phyloP scores from a whole-genome alignment of 768 basidiomycete species.

The Panaeolus papilionaceus region DNA sequence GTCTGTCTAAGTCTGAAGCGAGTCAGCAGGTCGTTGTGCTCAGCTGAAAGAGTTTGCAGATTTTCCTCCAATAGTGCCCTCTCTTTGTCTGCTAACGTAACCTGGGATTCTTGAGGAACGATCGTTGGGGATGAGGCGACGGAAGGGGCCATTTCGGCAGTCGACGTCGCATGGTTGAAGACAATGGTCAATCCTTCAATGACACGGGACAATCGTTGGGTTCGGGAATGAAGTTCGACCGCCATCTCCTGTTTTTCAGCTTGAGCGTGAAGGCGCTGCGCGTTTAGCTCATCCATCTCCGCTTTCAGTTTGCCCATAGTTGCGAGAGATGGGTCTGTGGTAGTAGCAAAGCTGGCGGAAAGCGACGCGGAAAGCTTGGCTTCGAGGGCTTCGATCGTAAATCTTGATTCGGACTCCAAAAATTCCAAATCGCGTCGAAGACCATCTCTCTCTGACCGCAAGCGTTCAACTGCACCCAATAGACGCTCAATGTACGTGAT shows the following conservation, averaged over 20 bases:
- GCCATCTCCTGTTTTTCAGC: constrained; percentile 24
- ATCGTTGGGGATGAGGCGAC: not conserved
- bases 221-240: constrained; percentile 31
- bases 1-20: constrained; percentile 40
- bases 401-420: constrained; percentile 68
- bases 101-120: constrained; percentile 18
- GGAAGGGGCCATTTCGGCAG: not conserved
- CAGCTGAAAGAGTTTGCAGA: constrained; percentile 42
- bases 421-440: constrained; percentile 72
- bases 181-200: constrained; percentile 27
- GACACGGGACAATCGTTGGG: constrained; percentile 35
- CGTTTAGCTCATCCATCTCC: constrained; percentile 37
- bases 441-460: constrained; percentile 69
- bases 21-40: constrained; percentile 43
- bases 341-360: constrained; percentile 31
- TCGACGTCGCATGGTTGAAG: constrained; percentile 18
- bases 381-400: constrained; percentile 65
- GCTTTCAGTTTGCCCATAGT: constrained; percentile 33
- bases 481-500: constrained; percentile 59
- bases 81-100: constrained; percentile 28
- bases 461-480: constrained; percentile 66
- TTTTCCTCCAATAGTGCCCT: constrained; percentile 39
- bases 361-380: constrained; percentile 42
- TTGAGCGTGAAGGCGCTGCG: constrained; percentile 23
- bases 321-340: constrained; percentile 28